phyloP scores from a whole-genome alignment of 1,139 yeast species.

The Candida sanyaensis region DNA sequence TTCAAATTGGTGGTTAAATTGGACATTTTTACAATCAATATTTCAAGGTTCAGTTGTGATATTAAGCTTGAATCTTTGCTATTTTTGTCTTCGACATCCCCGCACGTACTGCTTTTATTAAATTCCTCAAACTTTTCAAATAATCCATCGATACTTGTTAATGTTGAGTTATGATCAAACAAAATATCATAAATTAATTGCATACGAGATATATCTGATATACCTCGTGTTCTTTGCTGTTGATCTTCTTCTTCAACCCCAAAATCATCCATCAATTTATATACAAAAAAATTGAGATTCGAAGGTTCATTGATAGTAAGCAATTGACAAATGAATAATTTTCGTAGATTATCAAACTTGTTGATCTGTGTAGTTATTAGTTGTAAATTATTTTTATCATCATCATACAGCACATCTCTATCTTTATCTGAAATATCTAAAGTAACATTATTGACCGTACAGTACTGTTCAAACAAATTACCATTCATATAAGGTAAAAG shows the following conservation, averaged over 20 bases:
- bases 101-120: background rate
- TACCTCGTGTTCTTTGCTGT: conserved; percentile 4
- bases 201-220: conserved; percentile 17
- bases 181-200: conserved; percentile 25
- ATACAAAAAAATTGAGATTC: conserved; percentile 32
- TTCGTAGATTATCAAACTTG: conserved; percentile 39
- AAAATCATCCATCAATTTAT: conserved; percentile 33
- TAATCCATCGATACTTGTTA: conserved; percentile 21
- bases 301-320: conserved; percentile 37
- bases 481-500: conserved; percentile 41
- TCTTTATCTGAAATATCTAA: conserved; percentile 15
- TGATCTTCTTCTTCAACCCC: conserved; percentile 13
- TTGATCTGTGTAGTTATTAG: conserved; percentile 17
- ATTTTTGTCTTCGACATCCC: too few species aligned
- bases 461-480: conserved; percentile 41
- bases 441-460: conserved; percentile 37
- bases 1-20: conserved; percentile 37
- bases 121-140: conserved; percentile 27
- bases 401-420: conserved; percentile 5
- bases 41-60: conserved; percentile 35
- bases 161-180: conserved; percentile 24
- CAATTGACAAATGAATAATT: conserved; percentile 41
- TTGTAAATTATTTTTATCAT: conserved; percentile 11
- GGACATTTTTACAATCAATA: conserved; percentile 51
- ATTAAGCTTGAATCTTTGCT: background rate